Evolutionary conservation across 495 filamentous ascomycete species (phyloP), one percentile per base, ranked within the genome.

Genomic region (Penicillium riverlandense): DNA sequence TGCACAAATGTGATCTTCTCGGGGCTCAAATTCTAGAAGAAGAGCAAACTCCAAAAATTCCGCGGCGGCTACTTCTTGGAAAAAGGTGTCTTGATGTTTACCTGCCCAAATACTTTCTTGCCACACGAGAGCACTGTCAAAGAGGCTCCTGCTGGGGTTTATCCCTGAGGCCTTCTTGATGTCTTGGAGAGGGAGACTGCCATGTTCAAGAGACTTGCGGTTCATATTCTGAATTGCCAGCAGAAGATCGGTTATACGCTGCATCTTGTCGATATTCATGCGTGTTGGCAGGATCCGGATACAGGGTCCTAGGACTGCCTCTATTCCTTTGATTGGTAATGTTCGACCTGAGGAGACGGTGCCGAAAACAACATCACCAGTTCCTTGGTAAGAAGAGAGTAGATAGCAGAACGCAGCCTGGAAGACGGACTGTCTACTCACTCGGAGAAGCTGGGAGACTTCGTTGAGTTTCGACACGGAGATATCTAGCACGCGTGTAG

Each of bases 41-140:
- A 92, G 59, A 27, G 78, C 78, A 39, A 86, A 87, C 53, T 91
- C 88, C 29, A 90, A 66, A 40, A 74, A 75, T 49, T 92, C 88
- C 9, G 63, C 67, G 38, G 75, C 74, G 39, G 69, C 71, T 2
- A 79, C 57, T 40, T 80, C 61, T 14, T 40, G 50, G 10, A 88
- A 69, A 7, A 51, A 27, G 9, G 49, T 39, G 13, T 48, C 34
- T 2, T 48, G 44, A 0, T 54, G 49, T 10, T 62, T 54, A 11
- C 64, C 54, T 11, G 57, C 68, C 33, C 72, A 53, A 8, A 82
- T 59, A 2, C 78, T 81, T 55, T 91, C 80, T 46, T 94, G 88
- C 71, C 88, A 94, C 6, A 88, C 79, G 38, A 91, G 71, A 2
- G 90, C 67, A 0, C 80, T 74, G 41, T 90, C 83, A 46, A 87